These are phyloP conservation scores for Exophiala calicioides DNA, from an alignment of 2,329 filamentous ascomycete species.

Conservation along the genomic window DNA sequence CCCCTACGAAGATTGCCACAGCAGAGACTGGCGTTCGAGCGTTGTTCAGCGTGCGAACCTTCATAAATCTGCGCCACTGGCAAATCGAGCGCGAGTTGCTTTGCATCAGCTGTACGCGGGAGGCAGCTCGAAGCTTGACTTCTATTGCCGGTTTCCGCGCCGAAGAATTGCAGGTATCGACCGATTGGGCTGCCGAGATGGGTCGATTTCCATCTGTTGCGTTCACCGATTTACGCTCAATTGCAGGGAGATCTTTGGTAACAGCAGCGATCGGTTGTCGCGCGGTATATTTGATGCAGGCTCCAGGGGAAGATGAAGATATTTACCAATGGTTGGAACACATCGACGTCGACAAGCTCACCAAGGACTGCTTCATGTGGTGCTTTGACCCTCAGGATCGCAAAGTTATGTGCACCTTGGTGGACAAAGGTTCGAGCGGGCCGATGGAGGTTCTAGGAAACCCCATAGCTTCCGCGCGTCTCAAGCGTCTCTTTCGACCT, in stretches of 20 bases:
- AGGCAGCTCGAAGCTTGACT: not conserved
- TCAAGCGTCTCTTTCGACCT: not conserved
- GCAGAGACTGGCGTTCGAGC: not conserved
- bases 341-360: not conserved
- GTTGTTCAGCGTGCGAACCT: not conserved
- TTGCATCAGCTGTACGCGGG: not conserved
- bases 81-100: not conserved
- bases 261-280: not conserved
- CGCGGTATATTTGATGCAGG: not conserved
- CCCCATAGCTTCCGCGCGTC: not conserved
- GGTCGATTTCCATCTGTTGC: not conserved
- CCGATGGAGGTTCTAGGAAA: not conserved
- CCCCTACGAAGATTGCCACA: not conserved
- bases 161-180: not conserved
- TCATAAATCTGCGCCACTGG: not conserved
- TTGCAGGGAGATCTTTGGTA: not conserved
- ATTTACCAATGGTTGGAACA: not conserved
- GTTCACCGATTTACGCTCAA: not conserved
- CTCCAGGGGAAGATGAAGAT: not conserved
- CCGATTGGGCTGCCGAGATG: not conserved
- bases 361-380: not conserved
- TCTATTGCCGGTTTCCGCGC: not conserved
- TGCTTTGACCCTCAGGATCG: not conserved
- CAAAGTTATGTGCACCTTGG: not conserved
- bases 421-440: not conserved